Percentiles rank a stretch among this genome's conserved stretches.
Evolutionary conservation across 2,329 filamentous ascomycete genomes (phyloP).

Genomic region (Pyrenochaeta sp.): DNA sequence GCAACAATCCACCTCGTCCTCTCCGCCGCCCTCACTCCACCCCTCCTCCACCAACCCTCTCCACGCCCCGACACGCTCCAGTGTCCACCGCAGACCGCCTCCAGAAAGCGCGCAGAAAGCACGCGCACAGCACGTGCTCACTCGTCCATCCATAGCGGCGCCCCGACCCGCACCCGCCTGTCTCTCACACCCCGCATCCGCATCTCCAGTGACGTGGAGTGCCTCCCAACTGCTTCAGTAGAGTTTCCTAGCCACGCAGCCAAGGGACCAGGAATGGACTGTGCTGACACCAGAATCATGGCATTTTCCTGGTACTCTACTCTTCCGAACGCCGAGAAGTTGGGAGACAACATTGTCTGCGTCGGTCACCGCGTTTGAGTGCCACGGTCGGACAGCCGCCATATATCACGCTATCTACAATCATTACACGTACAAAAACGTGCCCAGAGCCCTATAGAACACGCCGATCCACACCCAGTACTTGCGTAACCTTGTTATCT

Average conservation of each 20-base stretch:
- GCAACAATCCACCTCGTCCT: neutral
- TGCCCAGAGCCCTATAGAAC: neutral
- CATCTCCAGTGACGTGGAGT: conserved; percentile 5
- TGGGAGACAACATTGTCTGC: conserved; percentile 29
- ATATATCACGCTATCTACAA: neutral
- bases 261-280: conserved; percentile 28
- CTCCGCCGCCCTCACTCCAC: neutral
- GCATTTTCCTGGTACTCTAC: conserved; percentile 32
- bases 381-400: neutral
- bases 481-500: too few relatives aligned
- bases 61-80: conserved; percentile 5
- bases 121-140: conserved; percentile 10
- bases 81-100: neutral
- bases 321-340: conserved; percentile 31
- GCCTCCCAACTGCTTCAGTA: neutral
- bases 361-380: conserved; percentile 31
- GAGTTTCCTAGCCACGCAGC: neutral
- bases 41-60: conserved; percentile 3
- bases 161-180: conserved; percentile 13
- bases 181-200: conserved; percentile 15
- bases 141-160: conserved; percentile 18
- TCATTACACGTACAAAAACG: neutral
- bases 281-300: conserved; percentile 28
- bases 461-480: too few relatives aligned
- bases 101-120: conserved; percentile 9